Evolutionary conservation across 352 stramenopile genomes (phyloP).

Genomic region (Globisporangium nagaii): DNA sequence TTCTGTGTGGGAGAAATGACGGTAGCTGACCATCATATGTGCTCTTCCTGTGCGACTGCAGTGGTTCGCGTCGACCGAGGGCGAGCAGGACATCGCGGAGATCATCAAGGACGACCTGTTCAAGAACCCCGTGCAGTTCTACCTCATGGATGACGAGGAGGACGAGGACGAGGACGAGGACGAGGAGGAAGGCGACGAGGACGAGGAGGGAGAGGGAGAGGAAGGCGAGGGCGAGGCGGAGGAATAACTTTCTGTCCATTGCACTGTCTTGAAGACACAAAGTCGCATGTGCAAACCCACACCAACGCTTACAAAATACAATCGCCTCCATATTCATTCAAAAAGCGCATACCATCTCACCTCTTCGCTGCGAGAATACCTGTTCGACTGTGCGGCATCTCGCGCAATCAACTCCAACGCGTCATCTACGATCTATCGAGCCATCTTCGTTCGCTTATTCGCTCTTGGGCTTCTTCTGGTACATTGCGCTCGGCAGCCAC

Average conservation of each 20-base stretch:
- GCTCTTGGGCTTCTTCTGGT: conserved; percentile 53
- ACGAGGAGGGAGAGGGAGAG: conserved; percentile 20
- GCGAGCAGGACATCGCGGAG: conserved; percentile 55
- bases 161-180: conserved; percentile 33
- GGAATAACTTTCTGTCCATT: too few species aligned
- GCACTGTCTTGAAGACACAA: too few species aligned
- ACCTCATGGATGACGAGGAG: conserved; percentile 35
- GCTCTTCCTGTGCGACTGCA: conserved; percentile 11
- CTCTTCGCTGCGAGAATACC: too few species aligned
- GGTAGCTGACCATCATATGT: background rate
- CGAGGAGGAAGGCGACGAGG: conserved; percentile 14
- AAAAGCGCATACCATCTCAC: too few species aligned
- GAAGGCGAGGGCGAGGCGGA: conserved; percentile 21
- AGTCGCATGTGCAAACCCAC: too few species aligned
- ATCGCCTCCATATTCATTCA: too few species aligned
- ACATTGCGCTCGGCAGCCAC: conserved; percentile 75
- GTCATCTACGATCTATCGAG: too few species aligned
- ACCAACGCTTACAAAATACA: too few species aligned
- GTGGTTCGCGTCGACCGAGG: conserved; percentile 55
- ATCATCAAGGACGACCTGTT: conserved; percentile 79
- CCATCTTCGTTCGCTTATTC: conserved; percentile 16
- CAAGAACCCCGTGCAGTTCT: conserved; percentile 68
- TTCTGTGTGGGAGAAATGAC: background rate
- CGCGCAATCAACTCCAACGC: too few species aligned
- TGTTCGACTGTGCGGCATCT: too few species aligned